Evolutionary conservation across 805 yeast species (phyloP), one percentile per base, ranked within the genome.

Genomic region (Zygosaccharomyces bailii): DNA sequence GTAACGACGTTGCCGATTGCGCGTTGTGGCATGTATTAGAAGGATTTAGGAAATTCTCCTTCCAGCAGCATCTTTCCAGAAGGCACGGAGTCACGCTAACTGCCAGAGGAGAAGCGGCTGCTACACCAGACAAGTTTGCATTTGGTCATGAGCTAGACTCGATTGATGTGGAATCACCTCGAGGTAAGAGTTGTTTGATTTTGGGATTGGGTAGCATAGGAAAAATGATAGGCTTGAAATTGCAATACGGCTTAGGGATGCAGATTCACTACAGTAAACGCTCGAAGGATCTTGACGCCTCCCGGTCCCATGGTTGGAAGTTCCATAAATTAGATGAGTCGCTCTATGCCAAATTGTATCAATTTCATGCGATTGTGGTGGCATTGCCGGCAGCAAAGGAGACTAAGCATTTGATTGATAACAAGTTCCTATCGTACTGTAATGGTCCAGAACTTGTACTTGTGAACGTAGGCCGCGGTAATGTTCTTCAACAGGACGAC

Each of bases 191-290:
- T 29, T 82, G 69, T 32, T 76, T 78, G 20, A 71, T 82, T 24
- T 63, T 80, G 1, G 87, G 87, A 0, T 70, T 80, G 52, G 87
- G 86, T 2, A 69, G 73, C 30, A 80, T 82, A 45, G 86, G 86
- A 1, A 69, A 70, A 49, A 73, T 71, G 18, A 71, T 80, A 35
- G 86, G 77, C 1, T 52, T 52, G 43, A 72, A 80, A 52, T 66
- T 79, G 51, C 59, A 59, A 16, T 44, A 67, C 34, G 74, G 71
- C 6, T 55, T 81, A 32, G 84, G 84, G 1, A 79, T 82, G 85
- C 62, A 75, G 36, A 67, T 82, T 20, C 75, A 70, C 45, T 82
- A 81, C 54, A 68, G 77, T 40, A 79, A 78, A 51, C 67, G 84
- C 54, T 67, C 58, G 4, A 65, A 63, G 39, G 54, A 55, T 25